These are phyloP conservation scores for Coniferiporia sulphurascens DNA, from an alignment of 1,284 basidiomycete genomes.

Conservation along the genomic window DNA sequence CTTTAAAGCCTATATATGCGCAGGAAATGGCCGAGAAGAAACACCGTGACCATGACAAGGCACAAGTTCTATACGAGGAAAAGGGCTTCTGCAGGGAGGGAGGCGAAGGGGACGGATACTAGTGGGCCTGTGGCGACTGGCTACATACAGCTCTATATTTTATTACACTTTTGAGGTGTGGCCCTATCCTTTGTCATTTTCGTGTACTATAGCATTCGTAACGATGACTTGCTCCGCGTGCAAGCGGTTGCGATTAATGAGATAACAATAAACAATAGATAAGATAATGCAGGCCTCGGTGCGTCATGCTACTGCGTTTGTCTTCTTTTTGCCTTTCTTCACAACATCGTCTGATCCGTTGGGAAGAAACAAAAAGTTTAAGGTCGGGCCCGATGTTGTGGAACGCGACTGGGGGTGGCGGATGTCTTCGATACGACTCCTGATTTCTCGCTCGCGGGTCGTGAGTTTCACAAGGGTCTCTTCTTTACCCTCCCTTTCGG, in stretches of 20 bases:
- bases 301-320: not conserved
- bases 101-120: slow-evolving; percentile 89
- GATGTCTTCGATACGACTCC: slow-evolving; percentile 66
- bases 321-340: slow-evolving; percentile 41
- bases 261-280: not conserved
- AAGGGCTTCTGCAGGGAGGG: slow-evolving; percentile 86
- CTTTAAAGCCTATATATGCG: slow-evolving; percentile 68
- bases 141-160: not conserved
- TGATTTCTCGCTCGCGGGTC: slow-evolving; percentile 65
- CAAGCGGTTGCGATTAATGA: not conserved
- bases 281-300: not conserved
- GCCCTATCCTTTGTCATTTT: not conserved
- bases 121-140: slow-evolving; percentile 18
- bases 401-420: slow-evolving; percentile 45
- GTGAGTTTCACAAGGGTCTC: slow-evolving; percentile 57
- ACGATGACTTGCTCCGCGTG: not conserved
- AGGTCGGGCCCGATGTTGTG: slow-evolving; percentile 12
- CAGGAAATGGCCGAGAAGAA: slow-evolving; percentile 68
- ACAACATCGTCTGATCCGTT: slow-evolving; percentile 45
- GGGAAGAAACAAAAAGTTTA: slow-evolving; percentile 28
- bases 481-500: slow-evolving; percentile 67
- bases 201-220: not conserved
- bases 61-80: slow-evolving; percentile 71
- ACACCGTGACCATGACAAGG: slow-evolving; percentile 64
- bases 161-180: not conserved